phyloP scores from a whole-genome alignment of 2,329 filamentous ascomycete species.

The Esteya vermicola region DNA sequence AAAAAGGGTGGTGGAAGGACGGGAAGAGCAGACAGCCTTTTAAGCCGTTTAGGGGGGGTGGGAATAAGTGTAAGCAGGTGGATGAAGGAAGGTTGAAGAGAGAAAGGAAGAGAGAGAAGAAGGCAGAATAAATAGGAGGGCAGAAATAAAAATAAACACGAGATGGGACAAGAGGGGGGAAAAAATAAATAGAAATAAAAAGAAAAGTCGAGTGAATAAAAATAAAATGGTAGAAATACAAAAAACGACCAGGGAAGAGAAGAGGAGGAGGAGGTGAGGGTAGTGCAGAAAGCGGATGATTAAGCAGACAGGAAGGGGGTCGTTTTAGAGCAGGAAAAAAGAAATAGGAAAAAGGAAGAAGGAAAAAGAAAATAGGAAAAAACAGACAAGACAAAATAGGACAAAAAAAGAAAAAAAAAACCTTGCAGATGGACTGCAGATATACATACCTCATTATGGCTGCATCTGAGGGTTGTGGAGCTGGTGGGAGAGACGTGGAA shows the following conservation, averaged over 20 bases:
- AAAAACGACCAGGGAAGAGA: no score
- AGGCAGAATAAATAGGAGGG: neutral
- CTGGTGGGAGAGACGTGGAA: neutral
- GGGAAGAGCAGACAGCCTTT: no score
- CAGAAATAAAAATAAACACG: neutral
- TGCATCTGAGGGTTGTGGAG: conserved; percentile 3
- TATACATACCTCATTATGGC: conserved; percentile 8
- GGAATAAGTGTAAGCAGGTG: no score
- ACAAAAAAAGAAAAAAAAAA: no score
- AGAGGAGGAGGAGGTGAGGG: neutral
- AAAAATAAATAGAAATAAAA: neutral
- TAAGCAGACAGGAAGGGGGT: no score
- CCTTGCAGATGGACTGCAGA: neutral
- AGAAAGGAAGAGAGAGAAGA: neutral
- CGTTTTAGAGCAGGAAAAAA: no score
- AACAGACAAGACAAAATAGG: no score
- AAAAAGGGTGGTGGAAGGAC: neutral
- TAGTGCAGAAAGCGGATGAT: neutral
- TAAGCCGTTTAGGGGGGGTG: no score
- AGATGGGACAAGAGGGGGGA: neutral
- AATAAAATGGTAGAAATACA: no score
- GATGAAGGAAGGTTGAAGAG: neutral
- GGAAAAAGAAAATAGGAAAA: no score
- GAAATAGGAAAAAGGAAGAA: no score
- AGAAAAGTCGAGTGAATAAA: no score